Evolutionary conservation across 352 stramenopile genomes (phyloP), one percentile per base, ranked within the genome.

Genomic region (Pythium oligandrum): DNA sequence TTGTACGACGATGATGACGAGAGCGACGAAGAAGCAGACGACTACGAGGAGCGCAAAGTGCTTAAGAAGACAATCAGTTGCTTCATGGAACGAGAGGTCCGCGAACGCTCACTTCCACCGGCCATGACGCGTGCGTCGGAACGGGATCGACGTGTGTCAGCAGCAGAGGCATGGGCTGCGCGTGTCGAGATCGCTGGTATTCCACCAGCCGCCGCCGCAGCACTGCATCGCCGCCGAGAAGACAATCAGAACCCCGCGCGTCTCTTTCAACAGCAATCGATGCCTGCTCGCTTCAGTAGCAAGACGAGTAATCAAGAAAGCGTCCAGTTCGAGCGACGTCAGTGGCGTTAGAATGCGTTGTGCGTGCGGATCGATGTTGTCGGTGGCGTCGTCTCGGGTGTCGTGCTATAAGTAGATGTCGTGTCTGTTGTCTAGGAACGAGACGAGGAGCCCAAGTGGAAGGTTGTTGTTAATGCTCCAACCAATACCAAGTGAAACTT

Each of bases 141-240:
- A 44, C 53, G 59, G 34, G 59, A 66, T 26, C 32, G 12, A 3
- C 46, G 55, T n/a, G 37, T 66, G 33, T 45, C 59, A 4, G 48
- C 48, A 4, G 51, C 68, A 2, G 66, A 75, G 26, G 63, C 72
- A 6, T 86, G 70, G 69, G 73, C 62, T 1, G 75, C 64, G 38
- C 78, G 75, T 3, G 58, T 89, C 49, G 74, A 86, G 66, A 86
- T 89, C 57, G 73, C 78, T 2, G 71, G 75, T 1, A 76, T 85
- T 32, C 64, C 60, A 10, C 39, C 60, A 1, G 40, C 35, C 10
- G 17, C 17, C 17, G 17, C 17, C 17, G 50, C 62, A 47, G 55
- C 55, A 4, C 38, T 66, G 48, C 59, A 49, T 9, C 53, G 44
- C 8, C 59, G 59, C 26, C 38, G 12, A 42, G 7, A 42, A 42